Conservation (phyloP, 1,284 basidiomycete species). For the Ustilago xerochloae region DNA sequence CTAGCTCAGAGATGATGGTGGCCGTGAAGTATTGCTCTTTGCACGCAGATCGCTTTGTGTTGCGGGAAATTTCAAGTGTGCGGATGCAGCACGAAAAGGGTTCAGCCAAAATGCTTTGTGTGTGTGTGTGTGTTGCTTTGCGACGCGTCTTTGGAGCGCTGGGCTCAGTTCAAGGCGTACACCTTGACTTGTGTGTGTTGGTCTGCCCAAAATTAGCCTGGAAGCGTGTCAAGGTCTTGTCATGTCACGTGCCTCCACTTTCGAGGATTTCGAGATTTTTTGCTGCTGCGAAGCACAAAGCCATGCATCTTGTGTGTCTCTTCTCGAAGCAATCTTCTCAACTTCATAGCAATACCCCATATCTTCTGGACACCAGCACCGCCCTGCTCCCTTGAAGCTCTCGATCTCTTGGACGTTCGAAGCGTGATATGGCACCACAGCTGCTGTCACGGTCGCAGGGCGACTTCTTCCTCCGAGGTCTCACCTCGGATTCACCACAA, state of each 20-base stretch:
- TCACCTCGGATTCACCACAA: constrained; percentile 50
- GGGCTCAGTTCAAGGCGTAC: not conserved
- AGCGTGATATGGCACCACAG: constrained; percentile 44
- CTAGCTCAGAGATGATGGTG: not conserved
- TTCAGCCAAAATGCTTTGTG: not conserved
- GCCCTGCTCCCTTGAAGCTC: too few relatives aligned
- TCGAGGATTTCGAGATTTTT: constrained; percentile 9
- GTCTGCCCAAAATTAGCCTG: constrained; percentile 6
- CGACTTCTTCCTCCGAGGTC: constrained; percentile 58
- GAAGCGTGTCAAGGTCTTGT: constrained; percentile 20
- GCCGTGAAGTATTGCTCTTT: not conserved
- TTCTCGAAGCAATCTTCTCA: not conserved
- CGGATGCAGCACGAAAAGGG: not conserved
- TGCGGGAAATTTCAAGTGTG: not conserved
- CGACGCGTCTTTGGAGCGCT: constrained; percentile 2
- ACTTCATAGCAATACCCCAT: not conserved
- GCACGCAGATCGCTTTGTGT: not conserved
- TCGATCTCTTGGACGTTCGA: not conserved
- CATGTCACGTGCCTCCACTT: constrained; percentile 48
- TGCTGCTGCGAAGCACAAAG: constrained; percentile 6
- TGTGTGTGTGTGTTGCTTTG: constrained; percentile 1
- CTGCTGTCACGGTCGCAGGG: constrained; percentile 59
- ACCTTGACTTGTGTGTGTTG: constrained; percentile 26
- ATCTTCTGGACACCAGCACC: not conserved
- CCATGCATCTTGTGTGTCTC: too few relatives aligned